Base-by-base conservation (phyloP, 1,284 basidiomycete genomes). In the Agaricales sp. region DNA sequence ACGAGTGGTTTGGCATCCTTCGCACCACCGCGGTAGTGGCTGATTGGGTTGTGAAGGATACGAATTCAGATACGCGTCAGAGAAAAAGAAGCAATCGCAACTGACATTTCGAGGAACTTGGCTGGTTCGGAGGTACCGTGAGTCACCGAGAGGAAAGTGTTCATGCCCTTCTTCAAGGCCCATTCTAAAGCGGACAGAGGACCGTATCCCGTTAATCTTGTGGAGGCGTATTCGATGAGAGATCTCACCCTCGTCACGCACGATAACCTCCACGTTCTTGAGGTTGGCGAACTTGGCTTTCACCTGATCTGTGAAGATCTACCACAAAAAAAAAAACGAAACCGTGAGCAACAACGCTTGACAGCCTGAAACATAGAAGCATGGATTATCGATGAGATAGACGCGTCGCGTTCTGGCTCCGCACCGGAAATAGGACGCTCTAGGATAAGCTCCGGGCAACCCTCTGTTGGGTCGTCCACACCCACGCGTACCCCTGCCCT, bases 81-180 rank as follows among this genome's bases (percentile, higher is more conserved):
- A 52, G 14, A 25, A 43, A 20, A 53, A 43, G 4, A 52, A 52
- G 38, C 2, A 4, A 43, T n/a, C 24, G n/a, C n/a, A n/a, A n/a
- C 71, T 52, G 68, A 86, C 85, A 95, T 82, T 67, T 94, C 90
- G 49, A 95, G 71, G 65, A 94, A 81, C 62, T 90, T 92, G 48
- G 87, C 81, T 3, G 92, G 90, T 62, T 93, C 86, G 13, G 78
- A 70, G 4, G 87, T 84, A 23, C 92, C 92, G 51, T 82, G 80
- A 4, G 88, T 82, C 3, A 95, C 92, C 1, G 89, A 92, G 21
- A 95, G 78, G 78, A 94, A 93, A 1, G 85, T 81, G 57, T 81
- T 75, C 91, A 93, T 93, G 51, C 82, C 82, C 68, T 88, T 85
- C 63, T 84, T 73, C 50, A 77, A 71, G 11, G 87, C 88, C 89